A percentile compares a stretch with the other conserved stretches of the same genome.
Conservation (phyloP, 2,329 filamentous ascomycete species). For the Microascus cirrosus region DNA sequence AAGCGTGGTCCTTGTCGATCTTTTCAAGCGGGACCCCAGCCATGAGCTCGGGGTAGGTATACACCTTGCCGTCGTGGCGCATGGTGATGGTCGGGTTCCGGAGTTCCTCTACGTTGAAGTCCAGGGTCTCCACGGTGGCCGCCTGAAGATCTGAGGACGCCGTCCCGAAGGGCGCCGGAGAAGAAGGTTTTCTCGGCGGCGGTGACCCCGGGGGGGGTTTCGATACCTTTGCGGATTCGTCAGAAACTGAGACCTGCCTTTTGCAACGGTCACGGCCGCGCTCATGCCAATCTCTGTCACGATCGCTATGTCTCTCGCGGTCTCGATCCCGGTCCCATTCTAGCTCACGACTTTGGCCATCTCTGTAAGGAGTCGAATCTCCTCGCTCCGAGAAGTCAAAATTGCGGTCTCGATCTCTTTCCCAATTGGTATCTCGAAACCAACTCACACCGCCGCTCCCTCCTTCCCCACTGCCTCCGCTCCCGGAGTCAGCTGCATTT, state of each 20-base stretch:
- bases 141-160: neutral
- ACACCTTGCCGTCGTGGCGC: slow-evolving; percentile 34
- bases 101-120: slow-evolving; percentile 1
- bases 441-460: slow-evolving; percentile 39
- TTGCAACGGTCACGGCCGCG: too few relatives aligned
- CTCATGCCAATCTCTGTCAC: slow-evolving; percentile 35
- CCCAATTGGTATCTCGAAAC: slow-evolving; percentile 50
- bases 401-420: slow-evolving; percentile 48
- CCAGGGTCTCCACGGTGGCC: neutral
- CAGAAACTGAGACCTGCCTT: too few relatives aligned
- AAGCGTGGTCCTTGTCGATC: slow-evolving; percentile 36
- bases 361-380: slow-evolving; percentile 37
- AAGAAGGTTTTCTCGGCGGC: too few relatives aligned
- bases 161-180: neutral
- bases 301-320: slow-evolving; percentile 17
- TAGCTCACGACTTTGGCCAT: slow-evolving; percentile 48
- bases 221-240: too few relatives aligned
- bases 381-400: slow-evolving; percentile 46
- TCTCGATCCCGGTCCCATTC: slow-evolving; percentile 42
- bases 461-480: slow-evolving; percentile 38
- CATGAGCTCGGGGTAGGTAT: slow-evolving; percentile 39
- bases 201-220: too few relatives aligned
- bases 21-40: slow-evolving; percentile 40
- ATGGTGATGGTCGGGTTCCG: slow-evolving; percentile 21
- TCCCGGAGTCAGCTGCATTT: slow-evolving; percentile 51